phyloP scores from a whole-genome alignment of 2,329 filamentous ascomycete genomes.

The Fusarium sp. region DNA sequence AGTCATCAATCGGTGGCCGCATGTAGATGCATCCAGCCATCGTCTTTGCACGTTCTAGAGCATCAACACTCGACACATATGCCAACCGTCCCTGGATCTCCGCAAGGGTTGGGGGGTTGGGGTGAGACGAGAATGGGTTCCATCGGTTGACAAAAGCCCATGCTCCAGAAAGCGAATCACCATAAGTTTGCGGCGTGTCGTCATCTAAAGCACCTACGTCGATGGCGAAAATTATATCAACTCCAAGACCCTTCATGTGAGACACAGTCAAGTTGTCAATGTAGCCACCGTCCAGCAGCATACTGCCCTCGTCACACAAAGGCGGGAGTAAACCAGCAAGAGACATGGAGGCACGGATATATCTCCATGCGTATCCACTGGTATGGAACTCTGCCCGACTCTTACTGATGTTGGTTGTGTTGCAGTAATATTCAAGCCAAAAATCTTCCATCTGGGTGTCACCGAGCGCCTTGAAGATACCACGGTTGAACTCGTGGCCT shows the following conservation, averaged over 20 bases:
- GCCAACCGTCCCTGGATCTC: constrained; percentile 96
- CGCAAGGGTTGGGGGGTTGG: constrained; percentile 93
- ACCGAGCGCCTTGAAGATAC: constrained; percentile 98
- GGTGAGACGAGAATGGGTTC: constrained; percentile 91
- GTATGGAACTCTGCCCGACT: constrained; percentile 93
- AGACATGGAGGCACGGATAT: constrained; percentile 96
- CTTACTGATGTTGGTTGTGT: constrained; percentile 98
- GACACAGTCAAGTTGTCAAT: constrained; percentile 97
- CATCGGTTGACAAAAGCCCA: constrained; percentile 97
- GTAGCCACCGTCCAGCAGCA: constrained; percentile 96
- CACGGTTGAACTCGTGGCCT: constrained; percentile 97
- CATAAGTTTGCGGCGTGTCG: constrained; percentile 89
- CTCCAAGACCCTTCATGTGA: constrained; percentile 95
- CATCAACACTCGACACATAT: constrained; percentile 95
- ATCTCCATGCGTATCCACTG: constrained; percentile 96
- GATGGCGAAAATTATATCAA: constrained; percentile 93
- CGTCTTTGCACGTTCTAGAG: constrained; percentile 90
- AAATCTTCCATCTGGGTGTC: constrained; percentile 99
- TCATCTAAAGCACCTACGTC: constrained; percentile 96
- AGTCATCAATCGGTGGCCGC: constrained; percentile 92
- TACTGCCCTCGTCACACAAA: constrained; percentile 94
- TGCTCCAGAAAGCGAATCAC: constrained; percentile 92
- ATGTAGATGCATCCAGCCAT: constrained; percentile 95
- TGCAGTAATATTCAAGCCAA: constrained; percentile 99
- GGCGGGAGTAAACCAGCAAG: constrained; percentile 92